These are phyloP conservation scores for Paecilomyces dactylethromorphus DNA, from an alignment of 2,329 filamentous ascomycete genomes.

Conservation along the genomic window DNA sequence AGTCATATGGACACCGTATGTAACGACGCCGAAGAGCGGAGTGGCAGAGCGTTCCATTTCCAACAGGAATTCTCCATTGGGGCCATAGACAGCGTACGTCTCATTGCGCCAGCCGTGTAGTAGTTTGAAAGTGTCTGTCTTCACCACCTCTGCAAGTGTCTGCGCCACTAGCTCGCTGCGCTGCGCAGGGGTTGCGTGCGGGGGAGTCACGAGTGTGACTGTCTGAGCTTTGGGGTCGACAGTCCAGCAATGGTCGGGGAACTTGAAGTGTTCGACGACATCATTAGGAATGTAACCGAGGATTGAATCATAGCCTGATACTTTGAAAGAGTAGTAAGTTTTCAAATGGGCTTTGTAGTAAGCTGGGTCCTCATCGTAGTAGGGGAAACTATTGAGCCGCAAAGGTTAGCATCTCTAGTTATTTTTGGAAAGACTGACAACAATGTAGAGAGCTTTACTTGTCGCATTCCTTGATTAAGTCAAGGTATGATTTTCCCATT, in stretches of 20 bases:
- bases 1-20: slow-evolving; percentile 77
- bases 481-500: slow-evolving; percentile 43
- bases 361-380: slow-evolving; percentile 55
- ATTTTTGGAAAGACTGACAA: background rate
- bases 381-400: slow-evolving; percentile 61
- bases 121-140: slow-evolving; percentile 65
- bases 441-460: slow-evolving; percentile 26
- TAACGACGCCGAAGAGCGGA: slow-evolving; percentile 66
- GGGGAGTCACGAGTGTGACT: slow-evolving; percentile 53
- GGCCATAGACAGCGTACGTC: slow-evolving; percentile 69
- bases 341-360: slow-evolving; percentile 49
- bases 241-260: slow-evolving; percentile 51
- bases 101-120: slow-evolving; percentile 76
- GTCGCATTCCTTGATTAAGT: slow-evolving; percentile 53
- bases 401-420: background rate
- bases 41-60: slow-evolving; percentile 71
- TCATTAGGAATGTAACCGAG: slow-evolving; percentile 54
- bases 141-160: slow-evolving; percentile 62
- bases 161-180: slow-evolving; percentile 53
- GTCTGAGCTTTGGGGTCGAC: slow-evolving; percentile 56
- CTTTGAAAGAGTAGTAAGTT: slow-evolving; percentile 59
- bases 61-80: slow-evolving; percentile 53
- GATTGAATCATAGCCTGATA: slow-evolving; percentile 56
- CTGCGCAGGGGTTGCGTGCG: slow-evolving; percentile 52
- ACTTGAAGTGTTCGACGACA: slow-evolving; percentile 36